These are phyloP conservation scores for Cryptosporidium xiaoi DNA, from an alignment of 169 alveolate genomes.

Conservation along the genomic window DNA sequence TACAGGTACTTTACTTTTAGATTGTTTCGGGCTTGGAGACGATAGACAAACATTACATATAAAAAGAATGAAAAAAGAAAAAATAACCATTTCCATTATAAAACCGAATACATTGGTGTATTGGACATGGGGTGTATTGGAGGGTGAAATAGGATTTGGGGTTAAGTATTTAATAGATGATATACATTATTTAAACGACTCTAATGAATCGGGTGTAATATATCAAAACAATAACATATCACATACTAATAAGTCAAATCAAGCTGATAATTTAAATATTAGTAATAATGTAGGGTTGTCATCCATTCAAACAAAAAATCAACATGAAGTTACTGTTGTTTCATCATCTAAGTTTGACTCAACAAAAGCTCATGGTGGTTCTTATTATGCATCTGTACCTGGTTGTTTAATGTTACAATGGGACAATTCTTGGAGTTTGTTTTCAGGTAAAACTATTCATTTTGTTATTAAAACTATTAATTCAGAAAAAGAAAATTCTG, in stretches of 20 bases:
- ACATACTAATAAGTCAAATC: background rate
- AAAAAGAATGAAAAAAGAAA: conserved; percentile 73
- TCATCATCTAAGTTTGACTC: conserved; percentile 60
- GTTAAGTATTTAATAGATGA: conserved; percentile 43
- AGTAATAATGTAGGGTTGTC: background rate
- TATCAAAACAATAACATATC: conserved; percentile 5
- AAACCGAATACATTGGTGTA: conserved; percentile 49
- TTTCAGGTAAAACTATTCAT: conserved; percentile 73
- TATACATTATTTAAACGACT: background rate
- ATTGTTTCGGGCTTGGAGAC: conserved; percentile 72
- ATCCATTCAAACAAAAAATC: background rate
- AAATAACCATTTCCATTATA: conserved; percentile 21
- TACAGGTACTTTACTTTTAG: conserved; percentile 62
- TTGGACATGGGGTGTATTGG: conserved; percentile 75
- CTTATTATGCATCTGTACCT: conserved; percentile 45
- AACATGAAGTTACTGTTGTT: conserved; percentile 43
- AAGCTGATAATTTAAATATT: background rate
- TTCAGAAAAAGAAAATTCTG: background rate
- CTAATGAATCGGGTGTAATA: background rate
- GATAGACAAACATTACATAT: conserved; percentile 71
- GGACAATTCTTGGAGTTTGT: conserved; percentile 74
- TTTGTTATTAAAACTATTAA: conserved; percentile 59
- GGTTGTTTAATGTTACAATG: conserved; percentile 65
- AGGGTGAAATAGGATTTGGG: conserved; percentile 59
- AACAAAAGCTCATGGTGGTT: conserved; percentile 70